Base-by-base conservation (phyloP, 2,329 filamentous ascomycete species). In the Uncinocarpus reesii region DNA sequence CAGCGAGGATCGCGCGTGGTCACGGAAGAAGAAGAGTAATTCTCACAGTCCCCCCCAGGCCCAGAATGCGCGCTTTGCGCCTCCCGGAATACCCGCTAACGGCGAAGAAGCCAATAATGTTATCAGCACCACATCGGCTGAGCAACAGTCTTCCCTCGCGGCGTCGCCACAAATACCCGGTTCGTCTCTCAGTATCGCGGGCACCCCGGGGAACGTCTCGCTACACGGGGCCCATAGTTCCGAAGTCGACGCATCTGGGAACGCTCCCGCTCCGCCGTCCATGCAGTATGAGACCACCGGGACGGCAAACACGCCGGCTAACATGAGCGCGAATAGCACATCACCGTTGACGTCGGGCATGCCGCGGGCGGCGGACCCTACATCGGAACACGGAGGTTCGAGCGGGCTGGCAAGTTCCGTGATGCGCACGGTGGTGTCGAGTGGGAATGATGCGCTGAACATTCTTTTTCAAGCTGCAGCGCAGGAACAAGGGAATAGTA, bases 391-490 rank as follows among this genome's bases (percentile, higher is more conserved):
- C 6, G 40, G 46, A 20, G 23, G 38, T 7, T 34, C 65, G 59
- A 28, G 64, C 65, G 52, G 58, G 61, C 57, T 69, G 10, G 62
- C 63, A 11, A 60, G 65, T 44, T 68, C 66, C 0, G 65, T 73
- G 16, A 68, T 74, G 60, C 60, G 68, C 40, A 72, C 67, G 0
- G 71, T 76, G 7, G 74, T 77, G 2, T 73, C 73, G 0, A 76
- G 70, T 49, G 71, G 71, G 8, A 76, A 74, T 44, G 73, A 76
- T 62, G 74, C 74, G 4, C 55, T 76, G 29, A 74, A 73, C 42
- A 62, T 77, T 15, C 61, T 77, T 1, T 76, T 76, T 48, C 71
- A 76, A 48, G 73, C 73, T 20, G 72, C 71, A 10, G 58, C 62
- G 1, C 67, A 67, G 45, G 65, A 66, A 42, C 58, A 70, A 61